Evolutionary conservation across 2,329 filamentous ascomycete species (phyloP).

Genomic region (Cryphonectria nitschkei): DNA sequence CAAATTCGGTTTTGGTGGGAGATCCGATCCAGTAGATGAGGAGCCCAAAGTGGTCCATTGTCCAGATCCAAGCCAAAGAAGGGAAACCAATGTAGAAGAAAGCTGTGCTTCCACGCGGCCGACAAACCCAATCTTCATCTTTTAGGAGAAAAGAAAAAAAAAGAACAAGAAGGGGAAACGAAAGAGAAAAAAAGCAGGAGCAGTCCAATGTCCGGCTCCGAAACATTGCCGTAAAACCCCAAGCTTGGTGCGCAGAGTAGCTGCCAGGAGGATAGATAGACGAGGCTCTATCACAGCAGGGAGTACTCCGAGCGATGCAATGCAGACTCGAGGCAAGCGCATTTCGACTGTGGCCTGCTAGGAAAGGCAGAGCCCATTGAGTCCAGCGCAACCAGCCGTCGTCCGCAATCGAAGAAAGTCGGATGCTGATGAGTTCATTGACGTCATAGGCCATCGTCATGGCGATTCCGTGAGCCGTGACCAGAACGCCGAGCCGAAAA

Average conservation of each 20-base stretch:
- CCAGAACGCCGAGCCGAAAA: slow-evolving; percentile 22
- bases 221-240: not conserved
- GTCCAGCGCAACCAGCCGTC: slow-evolving; percentile 16
- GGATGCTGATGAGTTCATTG: slow-evolving; percentile 27
- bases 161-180: not conserved
- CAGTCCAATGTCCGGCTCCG: slow-evolving; percentile 1
- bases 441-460: slow-evolving; percentile 29
- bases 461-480: slow-evolving; percentile 15
- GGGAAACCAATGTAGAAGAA: slow-evolving; percentile 6
- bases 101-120: not conserved
- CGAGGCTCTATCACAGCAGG: slow-evolving; percentile 11
- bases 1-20: not conserved
- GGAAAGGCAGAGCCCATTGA: slow-evolving; percentile 9
- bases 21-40: slow-evolving; percentile 15
- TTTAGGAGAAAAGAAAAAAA: slow-evolving; percentile 9
- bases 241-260: slow-evolving; percentile 6
- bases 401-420: slow-evolving; percentile 18
- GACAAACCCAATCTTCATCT: not conserved
- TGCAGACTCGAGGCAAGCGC: slow-evolving; percentile 15
- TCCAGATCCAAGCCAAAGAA: slow-evolving; percentile 13
- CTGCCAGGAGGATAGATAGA: slow-evolving; percentile 15
- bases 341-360: not conserved
- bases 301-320: slow-evolving; percentile 16
- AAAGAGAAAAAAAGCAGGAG: not conserved
- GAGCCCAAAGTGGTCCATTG: slow-evolving; percentile 9